Evolutionary conservation across 495 filamentous ascomycete species (phyloP).

Genomic region (Xeromyces bisporus): DNA sequence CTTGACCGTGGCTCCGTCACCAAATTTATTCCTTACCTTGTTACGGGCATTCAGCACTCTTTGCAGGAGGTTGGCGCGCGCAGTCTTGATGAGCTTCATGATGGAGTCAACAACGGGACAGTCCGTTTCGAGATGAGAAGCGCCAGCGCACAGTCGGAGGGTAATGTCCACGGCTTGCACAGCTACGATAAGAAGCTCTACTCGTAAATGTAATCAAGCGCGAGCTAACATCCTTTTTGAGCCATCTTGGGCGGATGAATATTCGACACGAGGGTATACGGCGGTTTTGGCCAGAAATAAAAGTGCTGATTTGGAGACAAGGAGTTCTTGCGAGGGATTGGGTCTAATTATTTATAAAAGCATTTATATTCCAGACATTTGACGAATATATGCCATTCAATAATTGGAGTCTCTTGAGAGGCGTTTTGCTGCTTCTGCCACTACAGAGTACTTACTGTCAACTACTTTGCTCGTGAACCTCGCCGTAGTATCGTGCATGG

Average conservation of each 20-base stretch:
- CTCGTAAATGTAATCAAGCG: slow-evolving; percentile 51
- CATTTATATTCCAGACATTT: too few relatives aligned
- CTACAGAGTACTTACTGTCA: too few relatives aligned
- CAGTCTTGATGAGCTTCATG: slow-evolving; percentile 59
- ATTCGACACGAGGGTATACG: too few relatives aligned
- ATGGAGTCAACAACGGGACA: slow-evolving; percentile 54
- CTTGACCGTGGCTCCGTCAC: slow-evolving; percentile 63
- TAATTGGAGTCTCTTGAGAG: too few relatives aligned
- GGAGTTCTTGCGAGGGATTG: background rate
- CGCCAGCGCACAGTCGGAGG: slow-evolving; percentile 86
- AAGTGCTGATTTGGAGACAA: background rate
- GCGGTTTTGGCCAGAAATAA: too few relatives aligned
- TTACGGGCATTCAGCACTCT: slow-evolving; percentile 89
- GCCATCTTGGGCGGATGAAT: too few relatives aligned
- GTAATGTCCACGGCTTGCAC: slow-evolving; percentile 88
- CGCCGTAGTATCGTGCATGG: too few relatives aligned
- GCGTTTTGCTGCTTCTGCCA: too few relatives aligned
- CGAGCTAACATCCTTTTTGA: too few relatives aligned
- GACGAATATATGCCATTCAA: too few relatives aligned
- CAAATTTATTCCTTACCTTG: slow-evolving; percentile 90
- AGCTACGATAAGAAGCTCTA: slow-evolving; percentile 99
- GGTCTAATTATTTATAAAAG: too few relatives aligned
- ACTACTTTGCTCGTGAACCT: too few relatives aligned
- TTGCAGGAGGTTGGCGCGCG: slow-evolving; percentile 85
- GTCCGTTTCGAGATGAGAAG: slow-evolving; percentile 90